phyloP scores from a whole-genome alignment of 75 land plant genomes.

The Chamaecyparis obtusa region DNA sequence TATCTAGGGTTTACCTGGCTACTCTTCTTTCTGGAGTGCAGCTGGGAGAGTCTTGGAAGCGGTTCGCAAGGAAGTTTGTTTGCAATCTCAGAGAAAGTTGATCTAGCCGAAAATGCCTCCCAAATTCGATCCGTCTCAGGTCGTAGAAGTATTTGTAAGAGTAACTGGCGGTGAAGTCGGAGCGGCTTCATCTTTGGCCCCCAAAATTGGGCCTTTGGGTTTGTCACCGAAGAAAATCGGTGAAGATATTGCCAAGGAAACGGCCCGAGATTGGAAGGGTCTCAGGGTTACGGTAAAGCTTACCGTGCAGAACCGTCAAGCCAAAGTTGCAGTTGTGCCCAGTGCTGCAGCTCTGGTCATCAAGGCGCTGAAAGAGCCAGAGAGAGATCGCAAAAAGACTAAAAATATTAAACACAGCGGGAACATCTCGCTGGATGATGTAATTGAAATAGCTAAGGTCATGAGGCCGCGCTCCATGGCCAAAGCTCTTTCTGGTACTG shows the following conservation, averaged over 20 bases:
- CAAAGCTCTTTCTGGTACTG: slow-evolving; percentile 51
- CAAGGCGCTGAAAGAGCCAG: slow-evolving; percentile 76
- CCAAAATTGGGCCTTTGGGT: slow-evolving; percentile 79
- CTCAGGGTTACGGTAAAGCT: slow-evolving; percentile 74
- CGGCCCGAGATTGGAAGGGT: slow-evolving; percentile 84
- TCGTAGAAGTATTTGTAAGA: slow-evolving; percentile 72
- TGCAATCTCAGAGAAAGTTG: too few species aligned
- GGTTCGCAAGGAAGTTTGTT: too few species aligned
- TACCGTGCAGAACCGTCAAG: slow-evolving; percentile 75
- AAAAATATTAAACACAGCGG: slow-evolving; percentile 83
- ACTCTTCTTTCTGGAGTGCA: too few species aligned
- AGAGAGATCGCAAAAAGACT: slow-evolving; percentile 71
- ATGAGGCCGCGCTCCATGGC: slow-evolving; percentile 81
- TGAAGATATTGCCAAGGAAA: slow-evolving; percentile 78
- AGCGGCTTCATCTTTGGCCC: slow-evolving; percentile 76
- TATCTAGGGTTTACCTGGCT: too few species aligned
- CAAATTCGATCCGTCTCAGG: slow-evolving; percentile 66
- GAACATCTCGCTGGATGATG: slow-evolving; percentile 71
- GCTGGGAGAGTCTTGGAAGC: too few species aligned
- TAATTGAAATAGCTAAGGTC: slow-evolving; percentile 70
- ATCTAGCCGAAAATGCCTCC: slow-evolving; percentile 36
- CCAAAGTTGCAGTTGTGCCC: slow-evolving; percentile 75
- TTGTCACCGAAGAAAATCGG: slow-evolving; percentile 79
- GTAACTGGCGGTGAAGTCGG: slow-evolving; percentile 85
- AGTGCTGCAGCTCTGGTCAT: slow-evolving; percentile 78